phyloP scores from a whole-genome alignment of 352 stramenopile species.

The Globisporangium nunn region DNA sequence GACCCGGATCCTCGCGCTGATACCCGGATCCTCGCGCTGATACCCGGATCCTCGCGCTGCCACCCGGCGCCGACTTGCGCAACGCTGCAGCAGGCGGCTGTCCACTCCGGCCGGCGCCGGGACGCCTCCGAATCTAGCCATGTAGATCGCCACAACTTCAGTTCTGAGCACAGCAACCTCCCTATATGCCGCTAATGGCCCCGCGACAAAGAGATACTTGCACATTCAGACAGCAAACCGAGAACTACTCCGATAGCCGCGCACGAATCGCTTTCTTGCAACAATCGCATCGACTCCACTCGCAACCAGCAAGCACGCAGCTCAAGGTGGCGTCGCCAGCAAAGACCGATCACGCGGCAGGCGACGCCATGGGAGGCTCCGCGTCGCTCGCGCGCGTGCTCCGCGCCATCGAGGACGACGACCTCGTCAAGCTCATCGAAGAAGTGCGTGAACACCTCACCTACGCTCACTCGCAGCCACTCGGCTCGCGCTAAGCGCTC shows the following conservation, averaged over 20 bases:
- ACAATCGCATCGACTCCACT: not conserved
- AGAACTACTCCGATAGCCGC: not conserved
- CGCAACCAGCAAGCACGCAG: not conserved
- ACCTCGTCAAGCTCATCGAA: constrained; percentile 36
- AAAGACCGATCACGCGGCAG: not conserved
- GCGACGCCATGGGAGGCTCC: constrained; percentile 26
- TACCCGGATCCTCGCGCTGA: no score
- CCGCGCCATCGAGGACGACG: constrained; percentile 50
- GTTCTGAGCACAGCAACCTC: no score
- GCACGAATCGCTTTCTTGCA: no score
- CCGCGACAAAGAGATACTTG: not conserved
- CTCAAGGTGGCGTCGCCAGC: not conserved
- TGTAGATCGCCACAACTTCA: no score
- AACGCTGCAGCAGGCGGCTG: no score
- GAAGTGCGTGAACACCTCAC: constrained; percentile 20
- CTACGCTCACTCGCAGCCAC: no score
- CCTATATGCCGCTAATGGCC: no score
- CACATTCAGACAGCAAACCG: not conserved
- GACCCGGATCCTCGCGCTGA: no score
- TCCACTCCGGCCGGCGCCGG: no score
- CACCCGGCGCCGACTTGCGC: no score
- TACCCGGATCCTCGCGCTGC: no score
- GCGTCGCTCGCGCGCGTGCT: constrained; percentile 54
- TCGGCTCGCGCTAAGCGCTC: no score
- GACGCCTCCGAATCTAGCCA: not conserved